Base-by-base conservation (phyloP, 805 yeast genomes). In the Komagataella phaffii region DNA sequence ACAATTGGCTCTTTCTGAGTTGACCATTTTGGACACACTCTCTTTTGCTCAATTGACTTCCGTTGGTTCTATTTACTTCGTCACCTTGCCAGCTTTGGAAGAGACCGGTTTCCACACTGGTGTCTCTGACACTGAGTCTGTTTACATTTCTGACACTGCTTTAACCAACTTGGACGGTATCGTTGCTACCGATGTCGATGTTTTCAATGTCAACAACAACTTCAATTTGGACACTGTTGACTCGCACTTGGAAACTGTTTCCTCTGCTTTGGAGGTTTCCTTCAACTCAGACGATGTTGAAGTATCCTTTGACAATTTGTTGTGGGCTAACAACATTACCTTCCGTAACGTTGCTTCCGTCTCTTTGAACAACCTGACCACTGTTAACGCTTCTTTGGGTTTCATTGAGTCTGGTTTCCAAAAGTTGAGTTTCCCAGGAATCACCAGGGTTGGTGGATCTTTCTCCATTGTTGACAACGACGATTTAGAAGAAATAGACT, bases 161-260 rank as follows among this genome's bases (percentile, higher is more conserved):
- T 75, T 86, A 65, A 75, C 75, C 62, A 70, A 83, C 50, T 77
- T 86, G 63, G 78, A 76, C 52, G 93, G 93, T 69, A 74, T 85
- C 63, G 66, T 67, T 58, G 70, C 76, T 57, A 60, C 66, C 49
- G 57, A 65, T 54, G 74, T 74, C 51, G 72, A 71, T 55, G 78
- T 76, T 50, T 83, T 83, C 73, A 75, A 91, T 75, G 79, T 93
- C 63, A 90, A 89, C 89, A 93, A 93, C 85, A 93, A 93, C 81
- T 73, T 68, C 59, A 78, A 83, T 66, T 79, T 93, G 68, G 79
- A 75, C 59, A 68, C 87, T 54, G 78, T 85, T 60, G 77, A 84
- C 65, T 81, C 91, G 51, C 80, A 79, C 56, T 77, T 91, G 66
- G 70, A 81, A 68, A 70, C 85, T 54, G 93, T 89, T 57, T 78